Evolutionary conservation across 345 rosid genomes (phyloP).

Genomic region (Camelina sativa): DNA sequence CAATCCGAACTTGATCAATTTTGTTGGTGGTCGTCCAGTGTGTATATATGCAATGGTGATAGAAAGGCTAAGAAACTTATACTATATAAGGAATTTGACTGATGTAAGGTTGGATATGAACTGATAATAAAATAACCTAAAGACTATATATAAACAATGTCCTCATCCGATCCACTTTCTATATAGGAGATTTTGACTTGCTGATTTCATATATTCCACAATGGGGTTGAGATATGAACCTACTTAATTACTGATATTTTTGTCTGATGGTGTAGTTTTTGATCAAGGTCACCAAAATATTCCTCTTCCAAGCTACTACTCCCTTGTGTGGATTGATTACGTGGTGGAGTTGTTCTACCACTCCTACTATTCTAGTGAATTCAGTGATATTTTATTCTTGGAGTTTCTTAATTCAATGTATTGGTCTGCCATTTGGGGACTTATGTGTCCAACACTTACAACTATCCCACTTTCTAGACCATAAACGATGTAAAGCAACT

Average conservation of each 20-base stretch:
- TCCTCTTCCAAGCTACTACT: conserved; percentile 43
- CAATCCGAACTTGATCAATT: not conserved
- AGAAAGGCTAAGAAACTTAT: no score
- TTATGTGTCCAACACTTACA: conserved; percentile 20
- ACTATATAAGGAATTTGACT: not conserved
- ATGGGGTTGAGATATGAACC: conserved; percentile 26
- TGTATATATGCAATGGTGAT: conserved; percentile 9
- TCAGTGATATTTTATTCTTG: conserved; percentile 41
- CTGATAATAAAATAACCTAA: conserved; percentile 3
- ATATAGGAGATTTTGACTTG: conserved; percentile 22
- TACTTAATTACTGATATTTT: conserved; percentile 35
- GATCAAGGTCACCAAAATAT: conserved; percentile 37
- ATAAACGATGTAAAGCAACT: conserved; percentile 3
- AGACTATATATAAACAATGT: conserved; percentile 33
- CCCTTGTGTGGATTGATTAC: conserved; percentile 26
- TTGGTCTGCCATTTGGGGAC: conserved; percentile 36
- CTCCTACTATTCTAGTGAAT: conserved; percentile 42
- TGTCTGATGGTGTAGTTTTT: conserved; percentile 31
- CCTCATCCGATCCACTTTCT: conserved; percentile 42
- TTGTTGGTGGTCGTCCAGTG: conserved; percentile 14
- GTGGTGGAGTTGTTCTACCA: conserved; percentile 51
- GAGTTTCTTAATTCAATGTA: conserved; percentile 33
- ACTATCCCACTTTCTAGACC: conserved; percentile 42
- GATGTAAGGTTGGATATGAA: not conserved
- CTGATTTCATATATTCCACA: conserved; percentile 3